Conservation (phyloP, 768 basidiomycete species). For the Solioccasus polychromus region DNA sequence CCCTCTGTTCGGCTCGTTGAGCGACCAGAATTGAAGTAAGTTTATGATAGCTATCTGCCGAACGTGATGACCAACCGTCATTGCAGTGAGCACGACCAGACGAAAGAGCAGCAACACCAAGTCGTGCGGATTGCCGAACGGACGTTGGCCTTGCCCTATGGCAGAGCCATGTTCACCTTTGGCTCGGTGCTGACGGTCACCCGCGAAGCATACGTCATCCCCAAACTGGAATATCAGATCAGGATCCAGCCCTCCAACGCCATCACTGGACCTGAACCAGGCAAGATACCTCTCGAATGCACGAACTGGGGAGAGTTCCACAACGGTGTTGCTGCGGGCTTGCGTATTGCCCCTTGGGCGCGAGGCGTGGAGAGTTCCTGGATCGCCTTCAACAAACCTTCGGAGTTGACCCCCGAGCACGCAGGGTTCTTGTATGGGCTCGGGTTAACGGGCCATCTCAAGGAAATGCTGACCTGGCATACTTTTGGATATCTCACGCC, state of each 20-base stretch:
- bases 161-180: conserved; percentile 90
- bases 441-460: conserved; percentile 88
- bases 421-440: conserved; percentile 95
- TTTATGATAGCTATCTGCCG: conserved; percentile 8
- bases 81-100: conserved; percentile 80
- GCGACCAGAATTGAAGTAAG: conserved; percentile 68
- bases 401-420: conserved; percentile 86
- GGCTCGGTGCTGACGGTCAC: conserved; percentile 75
- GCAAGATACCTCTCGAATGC: conserved; percentile 71
- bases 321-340: conserved; percentile 90
- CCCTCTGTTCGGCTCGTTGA: conserved; percentile 65
- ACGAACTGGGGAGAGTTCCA: conserved; percentile 96
- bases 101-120: conserved; percentile 80
- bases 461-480: conserved; percentile 90
- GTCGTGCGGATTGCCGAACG: conserved; percentile 80
- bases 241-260: conserved; percentile 73
- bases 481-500: conserved; percentile 94
- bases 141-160: conserved; percentile 86
- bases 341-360: conserved; percentile 77
- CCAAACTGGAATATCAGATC: conserved; percentile 74
- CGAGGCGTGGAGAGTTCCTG: conserved; percentile 85
- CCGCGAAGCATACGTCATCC: conserved; percentile 74
- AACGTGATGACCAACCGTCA: conserved; percentile 1
- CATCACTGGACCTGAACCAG: conserved; percentile 60
- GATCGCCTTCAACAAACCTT: conserved; percentile 94